phyloP scores from a whole-genome alignment of 1,139 yeast species.

The Geotrichum aggregatum region DNA sequence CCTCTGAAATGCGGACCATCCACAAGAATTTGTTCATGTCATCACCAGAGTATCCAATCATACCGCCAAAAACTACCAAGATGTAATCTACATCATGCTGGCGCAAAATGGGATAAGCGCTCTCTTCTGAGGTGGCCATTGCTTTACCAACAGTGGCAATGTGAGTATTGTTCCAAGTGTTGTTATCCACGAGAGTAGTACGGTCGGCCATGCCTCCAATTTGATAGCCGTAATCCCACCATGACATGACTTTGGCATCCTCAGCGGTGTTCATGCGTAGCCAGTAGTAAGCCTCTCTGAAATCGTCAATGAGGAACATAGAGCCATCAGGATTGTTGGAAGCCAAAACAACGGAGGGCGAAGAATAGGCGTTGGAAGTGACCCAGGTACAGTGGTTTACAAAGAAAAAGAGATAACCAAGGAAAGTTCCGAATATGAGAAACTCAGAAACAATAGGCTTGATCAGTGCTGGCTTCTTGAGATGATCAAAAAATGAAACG shows the following conservation, averaged over 20 bases:
- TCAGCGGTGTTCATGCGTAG: slow-evolving; percentile 95
- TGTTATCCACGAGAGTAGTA: slow-evolving; percentile 95
- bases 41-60: slow-evolving; percentile 92
- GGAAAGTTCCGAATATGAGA: slow-evolving; percentile 65
- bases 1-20: slow-evolving; percentile 99
- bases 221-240: slow-evolving; percentile 99
- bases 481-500: slow-evolving; percentile 22
- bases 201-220: slow-evolving; percentile 99
- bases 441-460: slow-evolving; percentile 51
- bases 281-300: slow-evolving; percentile 99
- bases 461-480: slow-evolving; percentile 24
- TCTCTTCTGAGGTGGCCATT: slow-evolving; percentile 85
- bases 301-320: slow-evolving; percentile 84
- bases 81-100: slow-evolving; percentile 95
- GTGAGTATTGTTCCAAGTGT: slow-evolving; percentile 99
- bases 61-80: slow-evolving; percentile 88
- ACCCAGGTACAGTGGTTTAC: slow-evolving; percentile 98
- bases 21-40: slow-evolving; percentile 95
- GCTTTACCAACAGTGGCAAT: slow-evolving; percentile 99
- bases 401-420: slow-evolving; percentile 71
- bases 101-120: slow-evolving; percentile 79
- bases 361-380: slow-evolving; percentile 89
- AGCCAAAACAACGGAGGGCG: slow-evolving; percentile 95
- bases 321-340: slow-evolving; percentile 82
- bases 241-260: slow-evolving; percentile 93